Evolutionary conservation across 805 yeast species (phyloP), one percentile per base, ranked within the genome.

Genomic region (Candida tallmaniae): DNA sequence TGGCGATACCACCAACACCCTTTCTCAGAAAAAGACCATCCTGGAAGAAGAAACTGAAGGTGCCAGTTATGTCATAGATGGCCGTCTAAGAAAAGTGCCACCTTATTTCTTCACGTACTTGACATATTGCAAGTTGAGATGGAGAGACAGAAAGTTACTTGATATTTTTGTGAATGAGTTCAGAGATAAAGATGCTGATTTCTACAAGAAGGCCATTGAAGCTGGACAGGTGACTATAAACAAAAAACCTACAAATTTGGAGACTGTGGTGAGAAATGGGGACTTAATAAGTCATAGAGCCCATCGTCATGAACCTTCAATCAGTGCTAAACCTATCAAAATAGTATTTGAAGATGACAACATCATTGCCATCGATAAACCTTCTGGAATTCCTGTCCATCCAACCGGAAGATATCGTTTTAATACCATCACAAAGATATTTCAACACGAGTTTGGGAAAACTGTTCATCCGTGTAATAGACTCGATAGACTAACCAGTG

Each of bases 301-400:
- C 32, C 97, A 88, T 52, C 73, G 93, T 31, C 97, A 90, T 51
- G 98, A 93, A 52, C 96, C 97, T 2, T 76, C 94, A 0, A 89
- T 89, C 2, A 62, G 73, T 6, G 58, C 82, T 35, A 50, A 65
- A 28, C 72, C 74, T 0, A 78, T 87, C 31, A 70, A 73, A 35
- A 75, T 85, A 16, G 83, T 89, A 0, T 71, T 69, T 51, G 85
- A 88, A 49, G 80, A 86, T 53, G 87, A 81, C 6, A 74, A 83
- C 32, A 54, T 87, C 15, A 67, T 93, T 4, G 94, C 84, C 3
- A 80, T 93, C 15, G 95, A 90, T 55, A 93, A 93, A 45, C 98
- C 98, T 0, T 74, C 93, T 4, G 97, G 98, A 0, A 72, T 93
- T 2, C 97, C 98, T 0, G 95, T 86, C 0, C 98, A 93, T 55